Evolutionary conservation across 495 filamentous ascomycete genomes (phyloP), one percentile per base, ranked within the genome.

Genomic region (Lasiosphaeria ovina): DNA sequence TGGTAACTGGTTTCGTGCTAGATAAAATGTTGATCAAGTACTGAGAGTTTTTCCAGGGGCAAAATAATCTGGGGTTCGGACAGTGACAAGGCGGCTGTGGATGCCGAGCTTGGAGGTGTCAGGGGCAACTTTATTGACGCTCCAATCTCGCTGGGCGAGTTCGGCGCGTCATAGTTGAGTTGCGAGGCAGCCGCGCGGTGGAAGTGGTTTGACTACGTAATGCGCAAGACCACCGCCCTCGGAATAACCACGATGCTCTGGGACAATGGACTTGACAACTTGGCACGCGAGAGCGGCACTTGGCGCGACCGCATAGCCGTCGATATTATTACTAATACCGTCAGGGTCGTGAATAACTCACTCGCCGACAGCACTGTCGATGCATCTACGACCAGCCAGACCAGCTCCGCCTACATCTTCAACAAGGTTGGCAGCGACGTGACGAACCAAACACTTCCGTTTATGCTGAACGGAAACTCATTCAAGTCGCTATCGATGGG

Each of bases 141-240:
- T 1, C 85, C 84, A 3, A 68, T 85, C 3, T 61, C 86, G 4
- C 67, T 88, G 17, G 83, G 85, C n/a, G 85, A 88, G 74, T 88
- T 77, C 62, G 75, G 79, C 58, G 79, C 81, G 12, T 77, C 74
- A 0, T 71, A 76, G 3, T 63, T 58, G 4, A 76, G 76, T 53
- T 79, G 76, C 24, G 85, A 88, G 64, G 74, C 77, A 0, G 81
- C 78, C 32, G 82, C 77, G 3, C 74, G 83, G 48, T 85, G 85
- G 78, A 81, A 81, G 57, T 88, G 83, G 58, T 79, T 75, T 55
- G 81, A 87, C 70, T 73, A 75, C 57, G 76, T 87, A 58, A 67
- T 81, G 57, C 76, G 76, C 35, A 78, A 74, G 1, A 77, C 79
- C 3, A 71, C 62, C 12, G 69, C 77, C 33, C 78, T 80, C 61